Conservation (phyloP, 2,329 filamentous ascomycete genomes). For the Annulohypoxylon truncatum region DNA sequence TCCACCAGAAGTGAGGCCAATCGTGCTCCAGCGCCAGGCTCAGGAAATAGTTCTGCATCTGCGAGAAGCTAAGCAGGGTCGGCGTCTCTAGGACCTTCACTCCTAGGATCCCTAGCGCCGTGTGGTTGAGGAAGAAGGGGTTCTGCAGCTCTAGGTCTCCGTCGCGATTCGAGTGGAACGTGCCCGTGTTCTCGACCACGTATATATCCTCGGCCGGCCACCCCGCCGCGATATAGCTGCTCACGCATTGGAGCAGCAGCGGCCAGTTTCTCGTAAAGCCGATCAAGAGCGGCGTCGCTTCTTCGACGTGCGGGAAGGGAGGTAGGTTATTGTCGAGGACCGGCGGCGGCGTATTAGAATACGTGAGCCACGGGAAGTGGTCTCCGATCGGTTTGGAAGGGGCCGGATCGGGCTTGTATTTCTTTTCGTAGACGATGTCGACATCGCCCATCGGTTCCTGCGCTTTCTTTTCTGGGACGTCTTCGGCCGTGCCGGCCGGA, state of each 20-base stretch:
- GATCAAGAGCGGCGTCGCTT: conserved; percentile 58
- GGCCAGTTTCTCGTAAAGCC: conserved; percentile 66
- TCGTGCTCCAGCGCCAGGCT: conserved; percentile 54
- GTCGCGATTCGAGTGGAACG: conserved; percentile 61
- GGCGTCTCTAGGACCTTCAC: conserved; percentile 63
- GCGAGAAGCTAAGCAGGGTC: conserved; percentile 60
- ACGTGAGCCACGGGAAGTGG: conserved; percentile 54
- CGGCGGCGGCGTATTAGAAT: conserved; percentile 46
- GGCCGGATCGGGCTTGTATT: conserved; percentile 50
- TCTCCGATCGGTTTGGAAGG: conserved; percentile 50
- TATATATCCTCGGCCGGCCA: conserved; percentile 66
- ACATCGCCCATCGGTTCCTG: conserved; percentile 36
- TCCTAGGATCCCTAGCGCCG: conserved; percentile 58
- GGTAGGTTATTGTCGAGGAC: conserved; percentile 51
- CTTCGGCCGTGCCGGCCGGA: conserved; percentile 39
- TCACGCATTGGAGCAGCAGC: conserved; percentile 63
- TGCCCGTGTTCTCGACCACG: conserved; percentile 66
- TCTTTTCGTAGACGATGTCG: conserved; percentile 41
- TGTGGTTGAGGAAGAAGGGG: conserved; percentile 66
- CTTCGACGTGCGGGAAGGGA: conserved; percentile 50
- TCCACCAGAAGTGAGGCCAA: conserved; percentile 62
- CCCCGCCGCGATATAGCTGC: conserved; percentile 65
- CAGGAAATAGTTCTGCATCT: conserved; percentile 63
- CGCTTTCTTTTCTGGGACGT: conserved; percentile 38
- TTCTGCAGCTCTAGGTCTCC: conserved; percentile 60